Conservation (phyloP, 805 yeast genomes). For the Zygosaccharomyces rouxii region DNA sequence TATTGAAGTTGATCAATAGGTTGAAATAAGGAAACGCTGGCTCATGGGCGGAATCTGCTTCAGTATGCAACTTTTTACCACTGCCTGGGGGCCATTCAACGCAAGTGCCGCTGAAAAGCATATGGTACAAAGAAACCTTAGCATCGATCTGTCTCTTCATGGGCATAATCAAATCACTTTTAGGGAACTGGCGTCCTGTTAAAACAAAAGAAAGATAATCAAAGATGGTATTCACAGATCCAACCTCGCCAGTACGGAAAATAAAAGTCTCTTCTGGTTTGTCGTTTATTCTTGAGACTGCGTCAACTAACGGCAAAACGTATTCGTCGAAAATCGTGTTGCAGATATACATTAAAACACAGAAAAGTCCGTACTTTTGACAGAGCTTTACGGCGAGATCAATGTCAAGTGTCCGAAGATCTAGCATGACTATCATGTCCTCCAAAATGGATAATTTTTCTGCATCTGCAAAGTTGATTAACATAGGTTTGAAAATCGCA, state of each 20-base stretch:
- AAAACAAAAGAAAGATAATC: constrained; percentile 64
- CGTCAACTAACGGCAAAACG: constrained; percentile 63
- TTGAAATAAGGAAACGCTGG: constrained; percentile 69
- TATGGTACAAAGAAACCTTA: constrained; percentile 49
- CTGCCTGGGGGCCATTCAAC: constrained; percentile 44
- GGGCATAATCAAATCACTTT: constrained; percentile 46
- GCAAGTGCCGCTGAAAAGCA: constrained; percentile 55
- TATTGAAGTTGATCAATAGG: constrained; percentile 49
- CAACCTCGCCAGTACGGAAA: constrained; percentile 13
- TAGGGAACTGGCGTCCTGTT: constrained; percentile 80
- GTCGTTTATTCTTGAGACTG: constrained; percentile 37
- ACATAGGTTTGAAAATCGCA: constrained; percentile 54
- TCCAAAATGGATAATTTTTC: constrained; percentile 51
- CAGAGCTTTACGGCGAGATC: constrained; percentile 70
- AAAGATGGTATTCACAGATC: constrained; percentile 39
- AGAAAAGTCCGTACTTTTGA: constrained; percentile 49
- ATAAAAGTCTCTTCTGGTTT: constrained; percentile 15
- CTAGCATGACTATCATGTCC: constrained; percentile 63
- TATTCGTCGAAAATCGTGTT: constrained; percentile 66
- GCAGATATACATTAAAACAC: constrained; percentile 68
- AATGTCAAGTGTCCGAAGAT: constrained; percentile 65
- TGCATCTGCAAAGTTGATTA: constrained; percentile 42
- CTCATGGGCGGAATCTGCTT: constrained; percentile 34
- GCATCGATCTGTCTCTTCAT: constrained; percentile 37
- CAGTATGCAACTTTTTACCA: constrained; percentile 35